Conservation (phyloP, 2,329 filamentous ascomycete genomes). For the Rhynchosporium graminicola region DNA sequence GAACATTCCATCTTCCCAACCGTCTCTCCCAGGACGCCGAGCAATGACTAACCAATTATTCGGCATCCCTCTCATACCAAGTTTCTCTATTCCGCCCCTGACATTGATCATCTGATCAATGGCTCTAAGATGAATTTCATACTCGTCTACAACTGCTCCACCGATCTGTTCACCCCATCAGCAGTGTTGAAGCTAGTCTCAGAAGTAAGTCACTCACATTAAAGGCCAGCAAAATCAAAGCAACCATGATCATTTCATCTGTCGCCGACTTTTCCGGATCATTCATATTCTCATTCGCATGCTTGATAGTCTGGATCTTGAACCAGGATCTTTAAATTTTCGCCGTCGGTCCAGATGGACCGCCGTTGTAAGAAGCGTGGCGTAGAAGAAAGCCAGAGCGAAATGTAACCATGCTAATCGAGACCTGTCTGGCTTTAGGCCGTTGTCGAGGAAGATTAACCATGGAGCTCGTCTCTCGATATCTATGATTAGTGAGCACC, state of each 20-base stretch:
- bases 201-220: constrained; percentile 20
- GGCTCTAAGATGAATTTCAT: constrained; percentile 31
- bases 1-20: constrained; percentile 25
- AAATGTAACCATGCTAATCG: constrained; percentile 25
- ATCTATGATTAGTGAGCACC: constrained; percentile 17
- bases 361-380: constrained; percentile 29
- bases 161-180: constrained; percentile 23
- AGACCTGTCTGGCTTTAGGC: neutral
- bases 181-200: neutral
- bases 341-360: constrained; percentile 28
- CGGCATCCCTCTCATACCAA: constrained; percentile 31
- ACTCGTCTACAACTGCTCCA: constrained; percentile 27
- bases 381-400: constrained; percentile 31
- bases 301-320: constrained; percentile 30
- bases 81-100: constrained; percentile 23
- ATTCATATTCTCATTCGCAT: constrained; percentile 30
- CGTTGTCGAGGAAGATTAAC: constrained; percentile 27
- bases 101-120: constrained; percentile 33
- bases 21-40: constrained; percentile 30
- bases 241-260: constrained; percentile 33
- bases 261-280: constrained; percentile 20
- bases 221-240: constrained; percentile 31
- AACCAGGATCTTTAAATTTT: constrained; percentile 26
- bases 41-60: constrained; percentile 28
- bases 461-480: constrained; percentile 26